Evolutionary conservation across 805 yeast species (phyloP).

Genomic region (Suhomyces canberraensis): DNA sequence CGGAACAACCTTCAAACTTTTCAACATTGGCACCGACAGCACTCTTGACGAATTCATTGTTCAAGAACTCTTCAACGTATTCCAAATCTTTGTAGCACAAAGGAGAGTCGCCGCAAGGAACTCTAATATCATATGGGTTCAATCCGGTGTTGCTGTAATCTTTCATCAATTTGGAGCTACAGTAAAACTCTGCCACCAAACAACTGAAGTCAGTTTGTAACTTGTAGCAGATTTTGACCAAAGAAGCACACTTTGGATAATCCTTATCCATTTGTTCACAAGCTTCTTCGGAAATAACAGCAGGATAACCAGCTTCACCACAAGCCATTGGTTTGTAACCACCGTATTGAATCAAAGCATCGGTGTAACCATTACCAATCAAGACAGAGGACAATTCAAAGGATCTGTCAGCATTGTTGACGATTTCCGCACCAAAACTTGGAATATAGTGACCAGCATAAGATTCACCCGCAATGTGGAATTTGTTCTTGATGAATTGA

Average conservation of each 20-base stretch:
- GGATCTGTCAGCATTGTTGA: conserved; percentile 20
- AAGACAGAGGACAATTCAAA: conserved; percentile 36
- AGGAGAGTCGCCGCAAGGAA: conserved; percentile 47
- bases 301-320: conserved; percentile 42
- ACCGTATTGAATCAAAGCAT: conserved; percentile 37
- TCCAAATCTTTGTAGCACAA: conserved; percentile 52
- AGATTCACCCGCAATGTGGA: conserved; percentile 27
- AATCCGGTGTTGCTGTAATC: conserved; percentile 48
- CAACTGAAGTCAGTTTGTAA: conserved; percentile 34
- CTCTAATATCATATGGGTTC: conserved; percentile 65
- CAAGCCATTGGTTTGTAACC: conserved; percentile 45
- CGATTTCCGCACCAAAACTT: conserved; percentile 19
- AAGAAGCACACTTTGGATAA: conserved; percentile 32
- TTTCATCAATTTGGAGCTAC: conserved; percentile 24
- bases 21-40: conserved; percentile 57
- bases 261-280: conserved; percentile 34
- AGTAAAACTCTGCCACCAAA: conserved; percentile 37
- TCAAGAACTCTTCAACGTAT: conserved; percentile 50
- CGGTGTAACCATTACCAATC: conserved; percentile 47
- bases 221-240: conserved; percentile 30
- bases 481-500: conserved; percentile 15
- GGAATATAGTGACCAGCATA: conserved; percentile 28
- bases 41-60: conserved; percentile 50
- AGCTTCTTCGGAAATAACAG: conserved; percentile 30
- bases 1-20: conserved; percentile 45